Evolutionary conservation across 2,329 filamentous ascomycete species (phyloP).

Genomic region (Alternaria longipes): DNA sequence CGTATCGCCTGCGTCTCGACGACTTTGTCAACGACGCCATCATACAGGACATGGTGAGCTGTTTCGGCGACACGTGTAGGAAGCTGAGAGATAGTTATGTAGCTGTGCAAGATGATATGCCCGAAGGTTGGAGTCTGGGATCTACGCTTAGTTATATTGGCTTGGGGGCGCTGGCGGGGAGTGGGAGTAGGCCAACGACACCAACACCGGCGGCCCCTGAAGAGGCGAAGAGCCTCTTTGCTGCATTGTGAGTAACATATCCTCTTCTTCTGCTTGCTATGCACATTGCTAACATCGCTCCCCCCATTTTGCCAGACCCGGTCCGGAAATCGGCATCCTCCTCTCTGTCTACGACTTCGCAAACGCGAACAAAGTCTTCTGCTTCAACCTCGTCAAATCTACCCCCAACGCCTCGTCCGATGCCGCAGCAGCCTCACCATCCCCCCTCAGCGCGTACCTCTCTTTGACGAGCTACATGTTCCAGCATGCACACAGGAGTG

Average conservation of each 20-base stretch:
- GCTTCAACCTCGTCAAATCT: conserved; percentile 78
- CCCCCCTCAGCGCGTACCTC: conserved; percentile 81
- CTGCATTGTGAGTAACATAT: conserved; percentile 70
- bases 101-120: conserved; percentile 86
- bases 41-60: conserved; percentile 81
- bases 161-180: conserved; percentile 72
- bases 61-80: conserved; percentile 77
- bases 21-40: conserved; percentile 94
- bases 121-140: conserved; percentile 86
- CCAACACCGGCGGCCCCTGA: conserved; percentile 77
- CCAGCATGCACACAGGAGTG: conserved; percentile 88
- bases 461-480: conserved; percentile 92
- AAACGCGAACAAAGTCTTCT: conserved; percentile 95
- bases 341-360: conserved; percentile 92
- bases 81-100: conserved; percentile 78
- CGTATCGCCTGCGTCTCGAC: conserved; percentile 88
- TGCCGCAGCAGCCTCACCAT: conserved; percentile 55
- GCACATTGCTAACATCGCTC: conserved; percentile 15
- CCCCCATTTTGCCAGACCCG: conserved; percentile 66
- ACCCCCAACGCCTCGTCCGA: conserved; percentile 63
- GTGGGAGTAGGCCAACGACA: conserved; percentile 60
- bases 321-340: conserved; percentile 78
- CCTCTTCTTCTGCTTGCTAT: background rate
- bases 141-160: conserved; percentile 86
- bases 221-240: conserved; percentile 82